Evolutionary conservation across 805 yeast species (phyloP).

Genomic region (Pichia membranifaciens): DNA sequence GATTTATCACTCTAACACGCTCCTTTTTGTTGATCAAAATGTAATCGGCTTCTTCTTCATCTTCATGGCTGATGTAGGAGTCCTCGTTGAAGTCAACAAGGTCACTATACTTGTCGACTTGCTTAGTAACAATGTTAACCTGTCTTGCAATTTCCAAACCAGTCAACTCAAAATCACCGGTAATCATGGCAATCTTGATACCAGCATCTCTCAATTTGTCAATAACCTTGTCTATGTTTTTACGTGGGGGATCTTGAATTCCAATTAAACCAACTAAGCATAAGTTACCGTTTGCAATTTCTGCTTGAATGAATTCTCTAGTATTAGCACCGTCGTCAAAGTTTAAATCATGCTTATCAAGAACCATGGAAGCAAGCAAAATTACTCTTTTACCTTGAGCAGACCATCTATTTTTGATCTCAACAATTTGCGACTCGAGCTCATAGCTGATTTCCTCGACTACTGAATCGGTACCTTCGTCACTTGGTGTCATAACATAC

Average conservation of each 20-base stretch:
- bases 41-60: not conserved
- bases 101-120: not conserved
- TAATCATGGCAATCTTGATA: constrained; percentile 37
- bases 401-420: constrained; percentile 33
- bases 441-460: constrained; percentile 19
- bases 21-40: not conserved
- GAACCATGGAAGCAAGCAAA: constrained; percentile 26
- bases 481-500: not conserved
- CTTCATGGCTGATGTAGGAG: not conserved
- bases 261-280: constrained; percentile 36
- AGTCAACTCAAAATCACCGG: constrained; percentile 30
- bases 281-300: constrained; percentile 15
- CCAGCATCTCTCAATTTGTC: constrained; percentile 34
- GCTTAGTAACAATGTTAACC: constrained; percentile 1
- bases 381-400: constrained; percentile 34
- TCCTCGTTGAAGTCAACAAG: not conserved
- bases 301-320: constrained; percentile 11
- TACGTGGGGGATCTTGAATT: constrained; percentile 40
- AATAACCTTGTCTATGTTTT: constrained; percentile 31
- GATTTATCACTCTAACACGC: not conserved
- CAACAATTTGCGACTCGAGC: constrained; percentile 19
- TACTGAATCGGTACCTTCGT: constrained; percentile 9
- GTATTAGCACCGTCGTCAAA: not conserved
- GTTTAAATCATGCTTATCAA: constrained; percentile 18
- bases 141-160: constrained; percentile 35